Percentiles rank a stretch among this genome's conserved stretches.
phyloP scores from a whole-genome alignment of 2,329 filamentous ascomycete species.

The Nemania abortiva region DNA sequence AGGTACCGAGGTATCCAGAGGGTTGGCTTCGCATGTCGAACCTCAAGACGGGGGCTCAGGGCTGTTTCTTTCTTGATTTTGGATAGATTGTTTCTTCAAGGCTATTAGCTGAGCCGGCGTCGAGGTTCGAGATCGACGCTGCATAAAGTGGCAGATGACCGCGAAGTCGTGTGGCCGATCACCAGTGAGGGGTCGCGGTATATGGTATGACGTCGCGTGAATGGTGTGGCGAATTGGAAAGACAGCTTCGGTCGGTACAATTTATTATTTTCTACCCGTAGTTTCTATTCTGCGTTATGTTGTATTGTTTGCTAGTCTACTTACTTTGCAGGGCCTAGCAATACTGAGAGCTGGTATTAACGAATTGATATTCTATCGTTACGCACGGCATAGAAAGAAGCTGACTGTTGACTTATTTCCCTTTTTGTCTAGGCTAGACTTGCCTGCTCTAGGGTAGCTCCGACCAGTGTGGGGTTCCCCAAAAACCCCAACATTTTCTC shows the following conservation, averaged over 20 bases:
- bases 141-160: slow-evolving; percentile 7
- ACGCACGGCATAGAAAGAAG: too few relatives aligned
- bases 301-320: too few relatives aligned
- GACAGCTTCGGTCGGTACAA: too few relatives aligned
- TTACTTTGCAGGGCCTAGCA: too few relatives aligned
- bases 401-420: background rate
- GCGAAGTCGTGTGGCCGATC: background rate
- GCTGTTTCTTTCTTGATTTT: background rate
- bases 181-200: background rate
- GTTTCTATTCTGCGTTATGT: too few relatives aligned
- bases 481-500: slow-evolving; percentile 5
- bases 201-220: background rate
- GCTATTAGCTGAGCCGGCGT: background rate
- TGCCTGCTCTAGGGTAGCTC: background rate
- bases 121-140: slow-evolving; percentile 11
- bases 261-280: too few relatives aligned
- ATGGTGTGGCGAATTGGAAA: background rate
- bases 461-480: slow-evolving; percentile 12
- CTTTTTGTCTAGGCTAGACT: background rate
- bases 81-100: background rate
- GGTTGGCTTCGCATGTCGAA: background rate
- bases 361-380: too few relatives aligned
- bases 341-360: too few relatives aligned
- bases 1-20: too few relatives aligned
- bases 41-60: background rate